Percentiles rank a stretch among this genome's conserved stretches.
Conservation (phyloP, 352 stramenopile species). For the Phytophthora citrophthora region DNA sequence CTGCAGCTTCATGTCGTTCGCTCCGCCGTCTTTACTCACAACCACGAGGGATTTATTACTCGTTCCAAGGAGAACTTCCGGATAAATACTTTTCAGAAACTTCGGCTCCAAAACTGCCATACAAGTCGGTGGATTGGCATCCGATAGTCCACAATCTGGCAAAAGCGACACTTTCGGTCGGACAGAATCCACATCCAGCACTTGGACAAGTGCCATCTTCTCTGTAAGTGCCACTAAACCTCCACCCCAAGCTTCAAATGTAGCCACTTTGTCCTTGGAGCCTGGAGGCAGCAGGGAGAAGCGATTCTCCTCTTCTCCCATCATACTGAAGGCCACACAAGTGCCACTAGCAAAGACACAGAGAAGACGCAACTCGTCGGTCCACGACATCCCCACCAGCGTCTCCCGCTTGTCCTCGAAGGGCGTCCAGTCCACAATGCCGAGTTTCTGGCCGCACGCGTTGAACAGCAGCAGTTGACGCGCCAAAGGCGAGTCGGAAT, state of each 20-base stretch:
- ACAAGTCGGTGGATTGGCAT: slow-evolving; percentile 79
- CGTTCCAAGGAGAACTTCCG: slow-evolving; percentile 94
- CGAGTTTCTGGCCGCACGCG: slow-evolving; percentile 68
- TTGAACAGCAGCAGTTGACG: slow-evolving; percentile 82
- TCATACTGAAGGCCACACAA: slow-evolving; percentile 75
- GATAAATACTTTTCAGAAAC: slow-evolving; percentile 90
- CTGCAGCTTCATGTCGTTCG: slow-evolving; percentile 86
- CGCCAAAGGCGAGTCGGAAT: slow-evolving; percentile 50
- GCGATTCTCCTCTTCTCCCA: slow-evolving; percentile 74
- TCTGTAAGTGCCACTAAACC: slow-evolving; percentile 82
- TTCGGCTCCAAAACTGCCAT: slow-evolving; percentile 94
- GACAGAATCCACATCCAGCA: slow-evolving; percentile 81
- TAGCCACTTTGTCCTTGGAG: slow-evolving; percentile 82
- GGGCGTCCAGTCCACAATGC: slow-evolving; percentile 62
- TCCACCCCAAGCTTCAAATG: slow-evolving; percentile 74
- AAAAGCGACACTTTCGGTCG: slow-evolving; percentile 78
- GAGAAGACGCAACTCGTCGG: slow-evolving; percentile 80
- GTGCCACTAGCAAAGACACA: slow-evolving; percentile 80
- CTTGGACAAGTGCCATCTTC: slow-evolving; percentile 84
- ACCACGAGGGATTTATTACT: slow-evolving; percentile 91
- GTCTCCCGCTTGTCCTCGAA: slow-evolving; percentile 78
- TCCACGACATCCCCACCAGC: slow-evolving; percentile 82
- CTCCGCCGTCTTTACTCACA: slow-evolving; percentile 71
- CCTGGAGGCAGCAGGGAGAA: slow-evolving; percentile 70
- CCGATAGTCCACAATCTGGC: slow-evolving; percentile 74